Percentiles rank a stretch among this genome's conserved stretches.
phyloP scores from a whole-genome alignment of 371 early-diverging fungal species.

The Globomyces sp. region DNA sequence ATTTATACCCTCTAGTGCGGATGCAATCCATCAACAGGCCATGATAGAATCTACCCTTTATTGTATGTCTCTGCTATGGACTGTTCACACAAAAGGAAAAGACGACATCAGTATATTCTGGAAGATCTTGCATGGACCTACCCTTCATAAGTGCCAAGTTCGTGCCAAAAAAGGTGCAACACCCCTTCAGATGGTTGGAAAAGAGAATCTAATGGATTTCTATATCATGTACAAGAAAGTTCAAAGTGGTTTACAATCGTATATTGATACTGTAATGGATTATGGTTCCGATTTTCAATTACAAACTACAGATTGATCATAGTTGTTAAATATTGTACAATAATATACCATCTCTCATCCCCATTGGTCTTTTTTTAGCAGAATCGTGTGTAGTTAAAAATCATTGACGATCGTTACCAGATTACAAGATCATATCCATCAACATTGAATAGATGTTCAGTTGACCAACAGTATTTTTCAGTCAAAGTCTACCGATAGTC shows the following conservation, averaged over 20 bases:
- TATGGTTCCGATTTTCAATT: background rate
- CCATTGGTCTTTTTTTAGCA: too few relatives aligned
- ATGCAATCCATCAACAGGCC: constrained; percentile 5
- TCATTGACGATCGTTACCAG: too few relatives aligned
- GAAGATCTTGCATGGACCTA: constrained; percentile 6
- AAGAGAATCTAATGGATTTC: background rate
- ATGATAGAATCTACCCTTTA: background rate
- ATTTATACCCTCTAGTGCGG: background rate
- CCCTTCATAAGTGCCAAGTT: background rate
- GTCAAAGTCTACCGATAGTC: too few relatives aligned
- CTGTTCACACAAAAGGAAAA: background rate
- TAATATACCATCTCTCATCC: too few relatives aligned
- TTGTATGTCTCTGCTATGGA: background rate
- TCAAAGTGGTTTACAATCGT: background rate
- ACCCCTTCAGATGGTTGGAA: background rate
- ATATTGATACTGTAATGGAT: constrained; percentile 1
- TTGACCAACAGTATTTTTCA: too few relatives aligned
- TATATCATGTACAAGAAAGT: background rate
- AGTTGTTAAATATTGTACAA: too few relatives aligned
- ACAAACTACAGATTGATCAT: too few relatives aligned
- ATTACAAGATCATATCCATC: too few relatives aligned
- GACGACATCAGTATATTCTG: background rate
- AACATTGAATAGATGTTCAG: too few relatives aligned
- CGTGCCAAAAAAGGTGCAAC: constrained; percentile 6
- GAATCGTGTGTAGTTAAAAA: too few relatives aligned